Conservation (phyloP, 768 basidiomycete species). For the Lepiota brunneoincarnata region DNA sequence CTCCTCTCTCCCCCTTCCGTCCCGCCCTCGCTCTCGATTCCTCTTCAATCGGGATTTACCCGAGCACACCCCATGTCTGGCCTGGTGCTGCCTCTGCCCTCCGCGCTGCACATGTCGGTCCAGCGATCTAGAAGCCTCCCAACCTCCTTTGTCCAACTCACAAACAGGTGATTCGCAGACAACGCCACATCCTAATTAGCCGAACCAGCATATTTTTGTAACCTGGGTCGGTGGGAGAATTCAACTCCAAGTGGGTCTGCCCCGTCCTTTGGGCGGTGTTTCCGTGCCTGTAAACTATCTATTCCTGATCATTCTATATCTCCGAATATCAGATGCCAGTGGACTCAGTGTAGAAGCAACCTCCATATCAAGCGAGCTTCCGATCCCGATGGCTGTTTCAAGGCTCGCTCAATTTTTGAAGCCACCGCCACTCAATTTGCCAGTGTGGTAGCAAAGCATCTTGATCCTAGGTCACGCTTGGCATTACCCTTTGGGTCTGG, state of each 20-base stretch:
- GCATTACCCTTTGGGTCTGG: too few relatives aligned
- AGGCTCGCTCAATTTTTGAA: too few relatives aligned
- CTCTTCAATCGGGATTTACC: neutral
- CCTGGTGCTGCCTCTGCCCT: neutral
- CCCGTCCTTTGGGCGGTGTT: slow-evolving; percentile 7
- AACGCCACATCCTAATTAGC: slow-evolving; percentile 1
- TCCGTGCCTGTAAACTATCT: slow-evolving; percentile 6
- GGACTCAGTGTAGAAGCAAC: neutral
- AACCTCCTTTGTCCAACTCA: neutral
- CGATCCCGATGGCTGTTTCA: neutral
- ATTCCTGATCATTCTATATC: neutral
- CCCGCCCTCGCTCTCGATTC: neutral
- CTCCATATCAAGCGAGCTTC: neutral
- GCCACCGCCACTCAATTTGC: too few relatives aligned
- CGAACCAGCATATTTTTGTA: slow-evolving; percentile 4
- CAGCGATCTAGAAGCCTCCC: neutral
- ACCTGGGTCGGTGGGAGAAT: slow-evolving; percentile 5
- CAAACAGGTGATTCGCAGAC: neutral
- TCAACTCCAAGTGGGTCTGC: neutral
- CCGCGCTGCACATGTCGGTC: neutral
- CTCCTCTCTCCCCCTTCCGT: neutral
- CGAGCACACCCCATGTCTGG: neutral
- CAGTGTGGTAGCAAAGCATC: too few relatives aligned
- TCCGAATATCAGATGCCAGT: slow-evolving; percentile 3
- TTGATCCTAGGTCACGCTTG: too few relatives aligned